A percentile compares a stretch with the other conserved stretches of the same genome.
Evolutionary conservation across 1,139 yeast genomes (phyloP).

Genomic region (Scheffersomyces parashehatae): DNA sequence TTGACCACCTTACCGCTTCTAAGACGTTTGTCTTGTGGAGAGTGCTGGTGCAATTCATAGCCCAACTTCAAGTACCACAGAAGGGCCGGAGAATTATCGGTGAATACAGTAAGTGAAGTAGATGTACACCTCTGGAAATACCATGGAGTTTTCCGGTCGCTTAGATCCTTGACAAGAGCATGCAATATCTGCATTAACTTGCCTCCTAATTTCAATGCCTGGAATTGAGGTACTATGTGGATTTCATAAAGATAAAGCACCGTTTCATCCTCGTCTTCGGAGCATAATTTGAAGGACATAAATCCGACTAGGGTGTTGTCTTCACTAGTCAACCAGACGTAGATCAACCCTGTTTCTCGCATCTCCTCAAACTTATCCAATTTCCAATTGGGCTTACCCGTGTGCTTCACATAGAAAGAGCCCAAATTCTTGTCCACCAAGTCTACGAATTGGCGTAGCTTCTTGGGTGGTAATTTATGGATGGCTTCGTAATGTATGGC

Average conservation of each 20-base stretch:
- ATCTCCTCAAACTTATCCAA: constrained; percentile 45
- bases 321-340: constrained; percentile 23
- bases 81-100: constrained; percentile 43
- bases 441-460: constrained; percentile 18
- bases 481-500: constrained; percentile 10
- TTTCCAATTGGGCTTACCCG: constrained; percentile 46
- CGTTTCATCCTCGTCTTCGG: constrained; percentile 26
- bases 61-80: constrained; percentile 46
- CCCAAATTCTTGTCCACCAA: constrained; percentile 35
- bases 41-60: constrained; percentile 35
- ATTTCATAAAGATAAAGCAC: constrained; percentile 57
- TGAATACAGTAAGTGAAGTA: constrained; percentile 52
- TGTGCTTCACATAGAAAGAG: constrained; percentile 22
- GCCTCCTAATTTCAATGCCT: constrained; percentile 35
- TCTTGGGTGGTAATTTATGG: constrained; percentile 9
- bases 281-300: constrained; percentile 41
- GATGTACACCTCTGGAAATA: constrained; percentile 21
- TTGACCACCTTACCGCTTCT: constrained; percentile 38
- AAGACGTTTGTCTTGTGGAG: constrained; percentile 44
- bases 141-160: constrained; percentile 4
- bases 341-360: constrained; percentile 44
- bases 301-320: constrained; percentile 37
- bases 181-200: constrained; percentile 33
- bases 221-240: constrained; percentile 38
- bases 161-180: constrained; percentile 18